A percentile compares a stretch with the other conserved stretches of the same genome.
Evolutionary conservation across 169 alveolate genomes (phyloP).

Genomic region (Cystoisospora suis): DNA sequence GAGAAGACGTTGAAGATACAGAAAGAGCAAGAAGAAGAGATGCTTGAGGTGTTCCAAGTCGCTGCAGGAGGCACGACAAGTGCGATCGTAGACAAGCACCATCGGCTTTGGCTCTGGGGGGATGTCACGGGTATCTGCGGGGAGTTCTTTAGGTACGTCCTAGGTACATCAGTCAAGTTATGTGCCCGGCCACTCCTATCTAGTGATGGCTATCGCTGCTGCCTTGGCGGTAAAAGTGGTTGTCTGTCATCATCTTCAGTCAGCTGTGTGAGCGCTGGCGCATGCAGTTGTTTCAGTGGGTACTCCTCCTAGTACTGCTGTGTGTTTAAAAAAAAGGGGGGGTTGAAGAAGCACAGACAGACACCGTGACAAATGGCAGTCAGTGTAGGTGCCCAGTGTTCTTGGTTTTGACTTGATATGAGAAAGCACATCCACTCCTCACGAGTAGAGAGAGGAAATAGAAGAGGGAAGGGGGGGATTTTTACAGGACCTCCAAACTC

Average conservation of each 20-base stretch:
- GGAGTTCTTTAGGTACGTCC: slow-evolving; percentile 3
- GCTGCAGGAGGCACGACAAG: slow-evolving; percentile 59
- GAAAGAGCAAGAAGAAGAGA: slow-evolving; percentile 3
- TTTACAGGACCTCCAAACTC: too few relatives aligned
- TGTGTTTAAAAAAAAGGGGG: too few relatives aligned
- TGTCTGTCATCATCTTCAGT: background rate
- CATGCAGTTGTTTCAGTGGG: background rate
- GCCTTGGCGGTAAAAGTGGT: background rate
- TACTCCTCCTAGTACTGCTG: too few relatives aligned
- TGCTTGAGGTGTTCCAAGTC: slow-evolving; percentile 18
- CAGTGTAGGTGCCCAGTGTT: too few relatives aligned
- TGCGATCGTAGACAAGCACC: background rate
- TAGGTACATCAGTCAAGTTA: too few relatives aligned
- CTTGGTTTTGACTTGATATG: too few relatives aligned
- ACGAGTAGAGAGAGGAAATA: too few relatives aligned
- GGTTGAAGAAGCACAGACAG: too few relatives aligned
- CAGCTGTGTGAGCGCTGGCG: background rate
- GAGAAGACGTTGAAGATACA: background rate
- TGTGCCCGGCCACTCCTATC: too few relatives aligned
- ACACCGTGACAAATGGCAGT: too few relatives aligned
- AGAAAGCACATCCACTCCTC: too few relatives aligned
- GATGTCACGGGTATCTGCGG: slow-evolving; percentile 8
- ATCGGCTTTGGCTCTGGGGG: slow-evolving; percentile 37
- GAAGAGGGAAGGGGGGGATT: too few relatives aligned
- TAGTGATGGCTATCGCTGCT: background rate